A percentile compares a stretch with the other conserved stretches of the same genome.
Evolutionary conservation across 2,329 filamentous ascomycete genomes (phyloP).

Genomic region (Ceratocystiopsis minuta): DNA sequence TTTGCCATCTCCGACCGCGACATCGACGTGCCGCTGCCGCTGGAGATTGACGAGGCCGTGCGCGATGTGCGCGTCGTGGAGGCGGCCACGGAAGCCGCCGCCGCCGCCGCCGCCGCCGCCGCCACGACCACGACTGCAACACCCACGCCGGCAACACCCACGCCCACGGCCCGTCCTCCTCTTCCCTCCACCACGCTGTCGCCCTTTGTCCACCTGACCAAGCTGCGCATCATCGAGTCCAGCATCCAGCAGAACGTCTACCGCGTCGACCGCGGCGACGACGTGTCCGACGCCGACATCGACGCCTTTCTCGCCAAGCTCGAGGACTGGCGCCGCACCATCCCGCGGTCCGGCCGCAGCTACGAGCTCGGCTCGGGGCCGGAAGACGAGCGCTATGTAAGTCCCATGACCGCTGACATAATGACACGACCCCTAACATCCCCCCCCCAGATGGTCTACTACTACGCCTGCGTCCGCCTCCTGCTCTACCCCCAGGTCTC

Average conservation of each 20-base stretch:
- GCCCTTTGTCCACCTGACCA: neutral
- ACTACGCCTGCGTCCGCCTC: too few relatives aligned
- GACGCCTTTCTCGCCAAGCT: too few relatives aligned
- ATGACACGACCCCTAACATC: too few relatives aligned
- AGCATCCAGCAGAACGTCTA: too few relatives aligned
- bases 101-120: neutral
- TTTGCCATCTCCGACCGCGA: conserved; percentile 7
- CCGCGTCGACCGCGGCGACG: too few relatives aligned
- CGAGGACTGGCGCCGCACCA: too few relatives aligned
- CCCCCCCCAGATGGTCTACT: too few relatives aligned
- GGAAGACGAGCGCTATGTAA: conserved; percentile 1
- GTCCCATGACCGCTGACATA: neutral
- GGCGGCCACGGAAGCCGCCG: neutral
- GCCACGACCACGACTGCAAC: neutral
- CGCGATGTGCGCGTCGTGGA: neutral
- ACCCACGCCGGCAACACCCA: too few relatives aligned
- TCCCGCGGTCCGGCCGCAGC: too few relatives aligned
- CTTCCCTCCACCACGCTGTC: neutral
- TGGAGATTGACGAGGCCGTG: neutral
- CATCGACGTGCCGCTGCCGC: conserved; percentile 5
- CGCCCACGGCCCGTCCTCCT: too few relatives aligned
- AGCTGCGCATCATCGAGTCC: neutral
- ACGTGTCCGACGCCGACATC: too few relatives aligned
- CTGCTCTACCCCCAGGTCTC: too few relatives aligned
- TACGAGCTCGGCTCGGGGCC: conserved; percentile 1